These are phyloP conservation scores for Sporisorium scitamineum DNA, from an alignment of 1,284 basidiomycete species.

Conservation along the genomic window DNA sequence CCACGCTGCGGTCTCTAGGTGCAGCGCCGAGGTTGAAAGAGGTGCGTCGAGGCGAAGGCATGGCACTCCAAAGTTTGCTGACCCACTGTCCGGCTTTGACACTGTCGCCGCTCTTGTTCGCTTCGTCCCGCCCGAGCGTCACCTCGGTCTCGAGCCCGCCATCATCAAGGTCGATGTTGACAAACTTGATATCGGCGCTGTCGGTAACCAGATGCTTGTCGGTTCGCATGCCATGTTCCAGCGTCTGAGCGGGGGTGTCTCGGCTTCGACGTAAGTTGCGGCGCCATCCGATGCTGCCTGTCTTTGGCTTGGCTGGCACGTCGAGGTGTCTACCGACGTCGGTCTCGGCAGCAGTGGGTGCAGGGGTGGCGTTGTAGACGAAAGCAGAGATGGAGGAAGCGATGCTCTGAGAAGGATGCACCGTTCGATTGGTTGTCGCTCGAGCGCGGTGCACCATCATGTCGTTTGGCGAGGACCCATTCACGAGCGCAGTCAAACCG, in stretches of 20 bases:
- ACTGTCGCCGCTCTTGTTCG: conserved; percentile 1
- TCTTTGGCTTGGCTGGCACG: conserved; percentile 19
- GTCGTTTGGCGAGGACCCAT: conserved; percentile 14
- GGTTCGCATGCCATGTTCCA: conserved; percentile 22
- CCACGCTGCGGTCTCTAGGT: conserved; percentile 28
- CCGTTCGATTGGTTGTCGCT: conserved; percentile 7
- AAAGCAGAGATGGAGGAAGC: conserved; percentile 58
- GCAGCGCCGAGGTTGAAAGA: conserved; percentile 18
- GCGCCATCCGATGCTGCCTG: conserved; percentile 35
- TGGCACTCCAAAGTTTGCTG: conserved; percentile 44
- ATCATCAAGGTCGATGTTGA: conserved; percentile 47
- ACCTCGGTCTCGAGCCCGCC: conserved; percentile 31
- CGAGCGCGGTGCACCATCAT: conserved; percentile 33
- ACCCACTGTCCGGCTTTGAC: conserved; percentile 36
- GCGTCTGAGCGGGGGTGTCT: conserved; percentile 17
- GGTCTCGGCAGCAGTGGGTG: neutral
- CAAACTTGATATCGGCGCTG: conserved; percentile 36
- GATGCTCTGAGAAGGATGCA: conserved; percentile 45
- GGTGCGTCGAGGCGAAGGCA: conserved; percentile 24
- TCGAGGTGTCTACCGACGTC: conserved; percentile 6
- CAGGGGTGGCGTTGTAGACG: conserved; percentile 56
- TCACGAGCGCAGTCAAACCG: conserved; percentile 17
- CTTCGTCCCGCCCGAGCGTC: conserved; percentile 8
- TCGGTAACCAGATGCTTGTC: conserved; percentile 12
- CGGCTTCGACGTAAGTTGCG: conserved; percentile 24